Conservation (phyloP, 805 yeast species). For the Dipodascus albidus region DNA sequence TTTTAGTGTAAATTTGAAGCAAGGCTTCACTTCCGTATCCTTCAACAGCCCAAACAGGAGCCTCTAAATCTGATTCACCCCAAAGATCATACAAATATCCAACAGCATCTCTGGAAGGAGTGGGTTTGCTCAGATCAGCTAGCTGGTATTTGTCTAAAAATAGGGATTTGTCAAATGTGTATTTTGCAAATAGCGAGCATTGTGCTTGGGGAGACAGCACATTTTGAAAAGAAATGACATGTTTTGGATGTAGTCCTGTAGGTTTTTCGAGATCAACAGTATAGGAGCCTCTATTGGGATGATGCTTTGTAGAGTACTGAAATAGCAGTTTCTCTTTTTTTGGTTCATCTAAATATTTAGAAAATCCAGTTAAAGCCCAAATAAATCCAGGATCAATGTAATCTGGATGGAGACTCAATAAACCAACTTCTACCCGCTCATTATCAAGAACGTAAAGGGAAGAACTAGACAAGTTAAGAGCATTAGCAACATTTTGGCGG, state of each 20-base stretch:
- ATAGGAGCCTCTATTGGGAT: constrained; percentile 2
- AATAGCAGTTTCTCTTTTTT: constrained; percentile 10
- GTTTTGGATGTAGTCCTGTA: constrained; percentile 17
- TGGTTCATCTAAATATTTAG: constrained; percentile 9
- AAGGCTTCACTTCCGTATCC: constrained; percentile 39
- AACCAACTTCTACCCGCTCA: constrained; percentile 15
- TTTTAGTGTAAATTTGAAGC: constrained; percentile 23
- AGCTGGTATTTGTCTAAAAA: constrained; percentile 49
- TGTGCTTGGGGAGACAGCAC: constrained; percentile 10
- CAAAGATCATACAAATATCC: constrained; percentile 30
- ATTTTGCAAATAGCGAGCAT: constrained; percentile 35
- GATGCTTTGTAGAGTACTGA: constrained; percentile 9
- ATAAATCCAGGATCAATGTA: constrained; percentile 5
- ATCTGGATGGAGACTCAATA: constrained; percentile 8
- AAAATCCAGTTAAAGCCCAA: constrained; percentile 13
- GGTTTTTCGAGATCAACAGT: constrained; percentile 14
- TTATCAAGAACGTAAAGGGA: background rate
- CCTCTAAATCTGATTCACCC: constrained; percentile 49
- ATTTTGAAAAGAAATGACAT: constrained; percentile 8
- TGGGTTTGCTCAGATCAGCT: constrained; percentile 22
- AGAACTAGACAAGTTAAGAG: background rate
- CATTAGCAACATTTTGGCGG: background rate
- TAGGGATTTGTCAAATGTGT: constrained; percentile 34
- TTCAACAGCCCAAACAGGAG: constrained; percentile 37
- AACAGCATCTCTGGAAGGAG: constrained; percentile 15